Conservation (phyloP, 1,139 yeast genomes). For the Sugiyamaella pinicola region DNA sequence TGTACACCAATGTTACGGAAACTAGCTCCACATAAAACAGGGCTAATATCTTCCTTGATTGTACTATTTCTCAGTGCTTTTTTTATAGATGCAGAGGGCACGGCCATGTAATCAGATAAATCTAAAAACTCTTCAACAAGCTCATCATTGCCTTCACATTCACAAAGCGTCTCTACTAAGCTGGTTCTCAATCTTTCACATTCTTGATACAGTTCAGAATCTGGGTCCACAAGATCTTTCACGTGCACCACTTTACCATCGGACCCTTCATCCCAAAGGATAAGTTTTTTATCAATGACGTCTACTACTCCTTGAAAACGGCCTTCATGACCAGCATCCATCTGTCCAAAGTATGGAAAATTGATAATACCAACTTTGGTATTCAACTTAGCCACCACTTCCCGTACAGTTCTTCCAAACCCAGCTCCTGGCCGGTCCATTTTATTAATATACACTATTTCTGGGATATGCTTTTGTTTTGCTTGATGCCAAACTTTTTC, state of each 20-base stretch:
- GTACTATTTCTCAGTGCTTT: constrained; percentile 67
- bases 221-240: constrained; percentile 43
- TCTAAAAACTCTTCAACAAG: constrained; percentile 72
- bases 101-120: constrained; percentile 63
- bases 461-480: constrained; percentile 63
- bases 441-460: constrained; percentile 79
- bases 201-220: constrained; percentile 48
- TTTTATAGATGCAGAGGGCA: constrained; percentile 53
- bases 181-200: constrained; percentile 66
- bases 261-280: constrained; percentile 60
- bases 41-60: constrained; percentile 58
- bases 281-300: constrained; percentile 64
- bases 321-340: constrained; percentile 46
- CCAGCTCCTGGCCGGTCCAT: constrained; percentile 99
- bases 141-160: constrained; percentile 61
- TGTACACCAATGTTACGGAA: constrained; percentile 93
- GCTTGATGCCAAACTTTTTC: constrained; percentile 97
- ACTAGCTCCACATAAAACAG: constrained; percentile 91
- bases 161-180: constrained; percentile 80
- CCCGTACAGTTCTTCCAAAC: constrained; percentile 83
- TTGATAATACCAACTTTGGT: constrained; percentile 75
- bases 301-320: constrained; percentile 82
- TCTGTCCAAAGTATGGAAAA: constrained; percentile 66
- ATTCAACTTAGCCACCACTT: constrained; percentile 73
- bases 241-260: constrained; percentile 63